Base-by-base conservation (phyloP, 345 rosid species). In the Syzygium aqueum region DNA sequence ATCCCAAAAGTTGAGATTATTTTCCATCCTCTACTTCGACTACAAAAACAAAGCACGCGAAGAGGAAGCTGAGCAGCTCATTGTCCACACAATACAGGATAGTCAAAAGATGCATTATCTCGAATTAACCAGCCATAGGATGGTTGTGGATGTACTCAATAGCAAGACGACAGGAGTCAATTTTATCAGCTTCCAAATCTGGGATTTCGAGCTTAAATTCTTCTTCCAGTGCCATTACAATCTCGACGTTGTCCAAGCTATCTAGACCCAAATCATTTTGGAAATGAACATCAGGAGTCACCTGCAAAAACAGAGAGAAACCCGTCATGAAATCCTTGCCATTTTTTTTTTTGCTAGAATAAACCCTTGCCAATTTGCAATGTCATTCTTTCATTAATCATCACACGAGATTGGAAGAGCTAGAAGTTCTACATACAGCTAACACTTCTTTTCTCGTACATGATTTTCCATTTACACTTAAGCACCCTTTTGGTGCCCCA, bases 121-220 rank as follows among this genome's bases (percentile, higher is more conserved):
- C 15, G 2, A 59, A 84, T 85, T 88, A 95, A 91, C 97, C 78
- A 73, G 98, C 95, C 98, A 96, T 92, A 6, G 98, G 98, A 88
- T 96, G 98, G 91, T 93, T 95, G 89, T 89, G 89, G 88, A 95
- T 94, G 92, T 96, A 97, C 91, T 95, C 98, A 73, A 97, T 94
- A 52, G 98, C 99, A 77, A 96, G 97, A 86, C 88, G 49, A 90
- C 96, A 94, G 7, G 98, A 95, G 86, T 96, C 98, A 9, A 97
- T 95, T 93, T 92, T 96, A 57, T 94, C 98, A 49, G 99, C 99
- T 94, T 97, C 99, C 91, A 92, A 93, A 92, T 97, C 98, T 2
- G 98, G 99, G 37, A 97, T 97, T 88, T 96, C 98, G 65, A 96
- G 95, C 93, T 96, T 97, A 92, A 97, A 97, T 88, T 97, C 99